Base-by-base conservation (phyloP, 768 basidiomycete genomes). In the Amanita pseudoporphyria region DNA sequence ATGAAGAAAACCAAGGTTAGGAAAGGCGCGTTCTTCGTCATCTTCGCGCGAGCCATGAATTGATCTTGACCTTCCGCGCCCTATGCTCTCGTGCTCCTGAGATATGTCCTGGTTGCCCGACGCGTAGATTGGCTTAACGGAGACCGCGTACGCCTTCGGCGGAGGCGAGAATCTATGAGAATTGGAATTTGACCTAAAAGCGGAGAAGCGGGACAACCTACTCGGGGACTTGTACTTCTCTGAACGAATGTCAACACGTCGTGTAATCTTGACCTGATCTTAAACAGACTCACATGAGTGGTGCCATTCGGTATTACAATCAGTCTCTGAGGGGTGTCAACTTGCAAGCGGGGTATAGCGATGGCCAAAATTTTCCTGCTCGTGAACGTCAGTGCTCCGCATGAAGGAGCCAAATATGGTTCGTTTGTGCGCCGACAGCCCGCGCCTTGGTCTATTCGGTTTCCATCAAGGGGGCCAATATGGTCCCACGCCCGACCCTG, bases 221-320 rank as follows among this genome's bases (percentile, higher is more conserved):
- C 49, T 50, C 49, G 31, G 49, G 49, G 12, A 50, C 40, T 9
- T 47, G 32, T n/a, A 47, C 35, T 16, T 47, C 41, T 35, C 33
- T 28, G 26, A 28, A 28, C 26, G 36, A 37, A 37, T 12, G 36
- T 12, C 14, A 37, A 19, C 13, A 37, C 3, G 12, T 37, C 36
- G 4, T 37, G 36, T 19, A 14, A 19, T 12, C 36, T 4, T 28
- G 7, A 12, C 13, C 14, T 14, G 10, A 14, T 37, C 3, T 3
- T 19, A 37, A 37, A 37, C 36, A 19, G 7, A 28, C 26, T 28
- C 26, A 28, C 26, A 28, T 28, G 26, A 28, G 26, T 7, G 26
- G 26, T 7, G 26, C 26, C 26, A 28, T 28, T 28, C 26, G 7
- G 7, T 28, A 28, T 28, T 7, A 3, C 26, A 28, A 5, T 10